Evolutionary conservation across 208 protist genomes (phyloP).

Genomic region (Wallacemonas sp.): DNA sequence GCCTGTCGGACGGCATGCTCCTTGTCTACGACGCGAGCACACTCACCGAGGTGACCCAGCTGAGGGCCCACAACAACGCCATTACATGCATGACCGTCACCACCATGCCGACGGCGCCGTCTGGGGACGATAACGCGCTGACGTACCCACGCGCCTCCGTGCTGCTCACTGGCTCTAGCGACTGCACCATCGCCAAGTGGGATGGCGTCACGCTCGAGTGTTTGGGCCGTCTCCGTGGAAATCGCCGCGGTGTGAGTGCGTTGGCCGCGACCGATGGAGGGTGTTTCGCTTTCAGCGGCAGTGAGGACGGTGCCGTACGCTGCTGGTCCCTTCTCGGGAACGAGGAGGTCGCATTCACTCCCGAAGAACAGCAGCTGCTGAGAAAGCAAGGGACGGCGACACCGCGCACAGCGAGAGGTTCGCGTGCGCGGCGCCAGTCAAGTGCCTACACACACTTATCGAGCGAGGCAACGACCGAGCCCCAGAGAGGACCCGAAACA

Average conservation of each 20-base stretch:
- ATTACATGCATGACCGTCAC: conserved; percentile 54
- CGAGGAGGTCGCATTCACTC: conserved; percentile 35
- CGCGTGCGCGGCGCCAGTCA: background rate
- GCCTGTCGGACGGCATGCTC: conserved; percentile 51
- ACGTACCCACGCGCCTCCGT: conserved; percentile 26
- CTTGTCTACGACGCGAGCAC: conserved; percentile 49
- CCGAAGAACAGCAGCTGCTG: conserved; percentile 26
- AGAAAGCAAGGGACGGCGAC: background rate
- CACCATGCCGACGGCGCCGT: conserved; percentile 23
- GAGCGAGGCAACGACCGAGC: background rate
- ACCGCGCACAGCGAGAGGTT: background rate
- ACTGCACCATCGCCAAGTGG: conserved; percentile 73
- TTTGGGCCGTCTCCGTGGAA: conserved; percentile 44
- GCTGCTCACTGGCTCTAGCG: conserved; percentile 59
- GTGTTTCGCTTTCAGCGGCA: conserved; percentile 62
- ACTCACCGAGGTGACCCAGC: conserved; percentile 20
- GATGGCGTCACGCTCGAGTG: conserved; percentile 46
- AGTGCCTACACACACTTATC: background rate
- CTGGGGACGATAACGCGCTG: conserved; percentile 4
- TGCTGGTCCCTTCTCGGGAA: conserved; percentile 62
- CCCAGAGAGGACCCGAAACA: background rate
- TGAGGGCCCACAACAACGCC: conserved; percentile 42
- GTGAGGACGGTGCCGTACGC: conserved; percentile 63
- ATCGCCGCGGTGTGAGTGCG: conserved; percentile 36
- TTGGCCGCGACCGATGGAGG: conserved; percentile 43